These are phyloP conservation scores for Caulochytrium protostelioides DNA, from an alignment of 371 early-diverging fungal species.

Conservation along the genomic window DNA sequence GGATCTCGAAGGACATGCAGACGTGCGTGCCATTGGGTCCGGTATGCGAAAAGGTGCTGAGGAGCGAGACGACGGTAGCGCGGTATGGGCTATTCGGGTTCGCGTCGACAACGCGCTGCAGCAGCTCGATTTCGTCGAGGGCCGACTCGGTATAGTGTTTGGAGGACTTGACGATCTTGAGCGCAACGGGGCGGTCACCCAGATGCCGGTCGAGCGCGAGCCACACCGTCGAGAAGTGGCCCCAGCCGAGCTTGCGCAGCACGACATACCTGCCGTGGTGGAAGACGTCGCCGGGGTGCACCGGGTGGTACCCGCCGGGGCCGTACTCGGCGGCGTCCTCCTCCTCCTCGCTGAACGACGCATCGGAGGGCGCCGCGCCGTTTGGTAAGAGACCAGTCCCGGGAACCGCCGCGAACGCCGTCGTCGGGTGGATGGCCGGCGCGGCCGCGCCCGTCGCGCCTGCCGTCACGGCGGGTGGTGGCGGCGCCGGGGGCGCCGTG, in stretches of 20 bases:
- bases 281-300: constrained; percentile 61
- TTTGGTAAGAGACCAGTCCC: no score
- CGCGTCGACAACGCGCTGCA: constrained; percentile 47
- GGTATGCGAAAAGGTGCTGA: constrained; percentile 64
- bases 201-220: constrained; percentile 56
- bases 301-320: constrained; percentile 85
- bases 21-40: constrained; percentile 86
- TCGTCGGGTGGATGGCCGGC: no score
- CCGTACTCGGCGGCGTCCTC: no score
- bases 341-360: no score
- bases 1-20: constrained; percentile 90
- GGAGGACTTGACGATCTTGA: constrained; percentile 91
- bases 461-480: no score
- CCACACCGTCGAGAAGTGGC: constrained; percentile 96
- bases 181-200: constrained; percentile 60
- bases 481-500: no score
- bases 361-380: no score
- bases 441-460: no score
- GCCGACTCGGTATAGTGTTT: constrained; percentile 89
- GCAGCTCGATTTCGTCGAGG: constrained; percentile 78
- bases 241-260: constrained; percentile 88
- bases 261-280: constrained; percentile 55
- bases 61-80: constrained; percentile 51
- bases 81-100: constrained; percentile 37
- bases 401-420: no score